Percentiles rank a stretch among this genome's conserved stretches.
Conservation (phyloP, 2,329 filamentous ascomycete genomes). For the Simplicillium sp. region DNA sequence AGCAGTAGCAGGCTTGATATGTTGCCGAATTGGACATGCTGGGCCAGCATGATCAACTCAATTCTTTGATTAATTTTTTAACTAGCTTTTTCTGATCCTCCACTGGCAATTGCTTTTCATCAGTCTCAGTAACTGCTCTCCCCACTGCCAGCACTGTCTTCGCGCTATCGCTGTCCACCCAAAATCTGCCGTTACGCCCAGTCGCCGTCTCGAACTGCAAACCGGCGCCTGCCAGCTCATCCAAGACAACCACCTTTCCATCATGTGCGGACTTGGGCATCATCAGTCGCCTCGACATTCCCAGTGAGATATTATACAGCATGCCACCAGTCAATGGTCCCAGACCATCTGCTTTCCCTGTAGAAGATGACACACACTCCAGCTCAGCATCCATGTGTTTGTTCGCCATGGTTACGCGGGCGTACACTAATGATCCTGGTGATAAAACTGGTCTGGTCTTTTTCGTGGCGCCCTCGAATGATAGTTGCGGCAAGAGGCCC, state of each 20-base stretch:
- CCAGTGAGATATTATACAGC: slow-evolving; percentile 71
- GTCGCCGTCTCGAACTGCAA: slow-evolving; percentile 89
- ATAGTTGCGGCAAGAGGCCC: slow-evolving; percentile 71
- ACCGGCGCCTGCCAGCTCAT: slow-evolving; percentile 67
- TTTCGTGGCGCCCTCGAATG: slow-evolving; percentile 88
- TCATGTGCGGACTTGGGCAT: slow-evolving; percentile 50
- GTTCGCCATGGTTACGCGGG: slow-evolving; percentile 68
- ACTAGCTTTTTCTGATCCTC: slow-evolving; percentile 65
- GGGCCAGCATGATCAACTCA: slow-evolving; percentile 27
- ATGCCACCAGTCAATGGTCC: slow-evolving; percentile 79
- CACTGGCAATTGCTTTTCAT: slow-evolving; percentile 53
- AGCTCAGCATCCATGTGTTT: slow-evolving; percentile 83
- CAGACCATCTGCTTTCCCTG: slow-evolving; percentile 80
- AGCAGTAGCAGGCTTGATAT: no score
- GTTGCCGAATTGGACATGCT: no score
- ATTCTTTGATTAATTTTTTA: slow-evolving; percentile 52
- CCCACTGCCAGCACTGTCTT: slow-evolving; percentile 71
- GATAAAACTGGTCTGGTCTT: slow-evolving; percentile 79
- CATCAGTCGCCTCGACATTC: slow-evolving; percentile 73
- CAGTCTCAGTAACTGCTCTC: slow-evolving; percentile 64
- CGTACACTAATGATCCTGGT: slow-evolving; percentile 75
- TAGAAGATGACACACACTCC: slow-evolving; percentile 77
- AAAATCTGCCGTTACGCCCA: slow-evolving; percentile 84
- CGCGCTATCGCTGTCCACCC: slow-evolving; percentile 73
- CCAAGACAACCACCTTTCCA: slow-evolving; percentile 63